Evolutionary conservation across 140 eudicot genomes (phyloP).

Genomic region (Oenanthe javanica): DNA sequence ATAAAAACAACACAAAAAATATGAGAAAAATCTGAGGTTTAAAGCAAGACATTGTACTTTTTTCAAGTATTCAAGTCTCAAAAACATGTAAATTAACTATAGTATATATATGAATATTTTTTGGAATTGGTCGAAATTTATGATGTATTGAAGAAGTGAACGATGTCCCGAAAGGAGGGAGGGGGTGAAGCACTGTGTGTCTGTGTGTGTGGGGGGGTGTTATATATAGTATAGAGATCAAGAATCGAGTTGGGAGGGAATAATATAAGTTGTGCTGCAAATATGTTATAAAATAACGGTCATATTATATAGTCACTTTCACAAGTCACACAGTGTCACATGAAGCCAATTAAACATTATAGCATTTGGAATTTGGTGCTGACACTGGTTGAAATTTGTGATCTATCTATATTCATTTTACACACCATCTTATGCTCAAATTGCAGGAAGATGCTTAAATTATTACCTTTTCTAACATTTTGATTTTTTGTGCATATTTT

Average conservation of each 20-base stretch:
- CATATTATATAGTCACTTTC: constrained; percentile 13
- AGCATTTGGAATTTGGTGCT: constrained; percentile 6
- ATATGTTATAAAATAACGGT: constrained; percentile 20
- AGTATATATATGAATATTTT: neutral
- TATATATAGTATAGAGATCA: neutral
- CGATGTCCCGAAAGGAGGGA: neutral
- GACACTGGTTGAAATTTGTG: neutral
- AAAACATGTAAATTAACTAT: neutral
- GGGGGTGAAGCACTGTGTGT: neutral
- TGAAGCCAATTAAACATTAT: neutral
- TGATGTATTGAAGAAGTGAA: neutral
- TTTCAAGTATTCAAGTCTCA: neutral
- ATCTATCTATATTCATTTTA: neutral
- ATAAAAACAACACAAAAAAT: neutral
- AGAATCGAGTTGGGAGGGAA: neutral
- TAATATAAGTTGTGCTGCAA: neutral
- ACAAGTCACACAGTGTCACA: neutral
- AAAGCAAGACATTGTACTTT: neutral
- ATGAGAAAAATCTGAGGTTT: neutral
- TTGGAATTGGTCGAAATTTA: neutral
- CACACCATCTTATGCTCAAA: neutral
- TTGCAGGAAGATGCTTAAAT: too few species aligned
- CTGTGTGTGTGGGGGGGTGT: too few species aligned
- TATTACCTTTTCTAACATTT: too few species aligned
- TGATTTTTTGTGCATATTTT: too few species aligned